Conservation (phyloP, 371 early-diverging fungal genomes). For the Mortierella polycephala region DNA sequence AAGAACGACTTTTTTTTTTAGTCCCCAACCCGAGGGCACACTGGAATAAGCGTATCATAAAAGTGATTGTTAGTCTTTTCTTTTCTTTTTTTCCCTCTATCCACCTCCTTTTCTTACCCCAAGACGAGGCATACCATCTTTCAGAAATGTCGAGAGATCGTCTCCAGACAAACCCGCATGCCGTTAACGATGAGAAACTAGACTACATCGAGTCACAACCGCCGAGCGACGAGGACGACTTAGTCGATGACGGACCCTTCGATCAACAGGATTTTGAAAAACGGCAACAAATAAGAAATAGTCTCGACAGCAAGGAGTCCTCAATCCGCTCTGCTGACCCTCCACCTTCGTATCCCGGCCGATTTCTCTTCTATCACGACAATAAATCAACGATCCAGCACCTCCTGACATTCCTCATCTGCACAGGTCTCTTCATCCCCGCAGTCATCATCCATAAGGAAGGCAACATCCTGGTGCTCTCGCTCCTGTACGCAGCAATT, state of each 20-base stretch:
- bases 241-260: neutral
- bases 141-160: slow-evolving; percentile 7
- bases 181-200: slow-evolving; percentile 34
- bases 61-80: too few species aligned
- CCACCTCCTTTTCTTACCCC: too few species aligned
- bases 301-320: neutral
- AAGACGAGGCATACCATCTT: too few species aligned
- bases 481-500: slow-evolving; percentile 63
- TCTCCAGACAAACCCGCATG: slow-evolving; percentile 6
- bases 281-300: slow-evolving; percentile 1
- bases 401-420: slow-evolving; percentile 11
- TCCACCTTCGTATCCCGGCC: slow-evolving; percentile 20
- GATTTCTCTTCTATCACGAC: slow-evolving; percentile 17
- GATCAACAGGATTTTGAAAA: neutral
- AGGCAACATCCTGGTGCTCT: slow-evolving; percentile 35
- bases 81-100: too few species aligned
- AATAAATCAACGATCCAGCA: slow-evolving; percentile 13
- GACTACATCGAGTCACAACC: slow-evolving; percentile 39
- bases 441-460: slow-evolving; percentile 26
- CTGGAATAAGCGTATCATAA: too few species aligned
- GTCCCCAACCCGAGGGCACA: too few species aligned
- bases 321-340: neutral
- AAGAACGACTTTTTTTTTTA: too few species aligned
- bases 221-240: slow-evolving; percentile 22
- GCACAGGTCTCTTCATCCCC: slow-evolving; percentile 30